A percentile compares a stretch with the other conserved stretches of the same genome.
phyloP scores from a whole-genome alignment of 306 rosid species.

The Casuarina equisetifolia region DNA sequence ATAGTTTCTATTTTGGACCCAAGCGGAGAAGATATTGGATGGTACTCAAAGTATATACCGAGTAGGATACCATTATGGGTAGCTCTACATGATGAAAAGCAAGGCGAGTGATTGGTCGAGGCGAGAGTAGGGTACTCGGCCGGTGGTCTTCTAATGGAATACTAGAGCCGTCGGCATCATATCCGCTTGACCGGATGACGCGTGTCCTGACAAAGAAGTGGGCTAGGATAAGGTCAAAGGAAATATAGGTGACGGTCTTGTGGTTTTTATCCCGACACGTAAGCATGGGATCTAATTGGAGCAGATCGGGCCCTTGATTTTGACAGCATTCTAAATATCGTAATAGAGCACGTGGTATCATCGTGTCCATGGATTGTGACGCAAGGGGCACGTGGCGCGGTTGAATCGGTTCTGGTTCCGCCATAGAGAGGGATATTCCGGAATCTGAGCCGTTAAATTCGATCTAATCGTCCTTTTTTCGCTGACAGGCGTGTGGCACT shows the following conservation, averaged over 20 bases:
- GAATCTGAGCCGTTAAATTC: not conserved
- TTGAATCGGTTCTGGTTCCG: too few relatives aligned
- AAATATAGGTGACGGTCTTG: slow-evolving; percentile 17
- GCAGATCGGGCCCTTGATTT: not conserved
- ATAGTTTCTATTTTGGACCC: not conserved
- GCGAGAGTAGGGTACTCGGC: not conserved
- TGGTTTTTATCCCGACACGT: slow-evolving; percentile 51
- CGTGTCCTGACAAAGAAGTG: slow-evolving; percentile 50
- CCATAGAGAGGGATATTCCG: not conserved
- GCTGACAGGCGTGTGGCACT: not conserved
- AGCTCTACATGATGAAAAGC: not conserved
- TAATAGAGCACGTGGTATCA: not conserved
- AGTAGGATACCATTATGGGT: not conserved
- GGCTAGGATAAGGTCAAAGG: slow-evolving; percentile 51
- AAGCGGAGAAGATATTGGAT: too few relatives aligned
- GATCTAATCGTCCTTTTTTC: slow-evolving; percentile 1
- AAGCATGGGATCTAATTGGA: slow-evolving; percentile 4
- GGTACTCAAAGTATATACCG: not conserved
- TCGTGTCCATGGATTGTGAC: slow-evolving; percentile 9
- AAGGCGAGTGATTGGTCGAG: not conserved
- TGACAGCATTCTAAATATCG: not conserved
- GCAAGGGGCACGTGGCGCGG: slow-evolving; percentile 20
- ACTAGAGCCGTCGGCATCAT: slow-evolving; percentile 21
- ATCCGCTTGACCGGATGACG: slow-evolving; percentile 38
- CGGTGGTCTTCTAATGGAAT: too few relatives aligned